phyloP scores from a whole-genome alignment of 768 basidiomycete species.

The Boletus insuetus region DNA sequence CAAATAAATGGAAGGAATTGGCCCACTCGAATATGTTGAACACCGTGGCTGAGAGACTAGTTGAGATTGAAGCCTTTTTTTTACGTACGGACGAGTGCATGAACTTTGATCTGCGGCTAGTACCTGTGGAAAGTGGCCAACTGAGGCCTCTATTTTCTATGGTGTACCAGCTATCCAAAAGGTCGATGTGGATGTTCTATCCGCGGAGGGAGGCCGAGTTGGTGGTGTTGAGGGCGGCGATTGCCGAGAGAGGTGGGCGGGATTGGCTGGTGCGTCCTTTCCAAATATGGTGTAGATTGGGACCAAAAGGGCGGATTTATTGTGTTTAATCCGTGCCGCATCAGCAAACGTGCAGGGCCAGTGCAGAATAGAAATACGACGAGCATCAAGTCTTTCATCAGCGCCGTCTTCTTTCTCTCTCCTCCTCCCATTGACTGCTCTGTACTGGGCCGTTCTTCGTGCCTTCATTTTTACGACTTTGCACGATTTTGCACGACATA shows the following conservation, averaged over 20 bases:
- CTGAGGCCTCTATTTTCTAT: too few species aligned
- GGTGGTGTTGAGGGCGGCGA: not conserved
- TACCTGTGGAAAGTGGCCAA: not conserved
- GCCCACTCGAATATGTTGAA: too few species aligned
- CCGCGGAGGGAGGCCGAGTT: slow-evolving; percentile 10
- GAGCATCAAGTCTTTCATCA: slow-evolving; percentile 32
- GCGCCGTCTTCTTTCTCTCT: slow-evolving; percentile 33
- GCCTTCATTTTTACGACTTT: slow-evolving; percentile 57
- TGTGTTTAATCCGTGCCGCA: slow-evolving; percentile 8
- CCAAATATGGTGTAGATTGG: slow-evolving; percentile 10
- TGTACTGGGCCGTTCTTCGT: slow-evolving; percentile 23
- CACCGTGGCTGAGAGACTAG: too few species aligned
- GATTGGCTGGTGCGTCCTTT: not conserved
- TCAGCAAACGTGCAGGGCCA: slow-evolving; percentile 26
- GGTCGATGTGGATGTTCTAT: not conserved
- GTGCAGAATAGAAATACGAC: slow-evolving; percentile 34
- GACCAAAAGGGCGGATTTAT: slow-evolving; percentile 17
- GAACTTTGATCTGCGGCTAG: too few species aligned
- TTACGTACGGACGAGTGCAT: slow-evolving; percentile 9
- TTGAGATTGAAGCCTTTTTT: not conserved
- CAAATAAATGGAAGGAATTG: too few species aligned
- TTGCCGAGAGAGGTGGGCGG: slow-evolving; percentile 1
- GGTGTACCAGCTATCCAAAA: not conserved
- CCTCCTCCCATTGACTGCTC: slow-evolving; percentile 23
- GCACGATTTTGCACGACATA: slow-evolving; percentile 69